Evolutionary conservation across 768 basidiomycete species (phyloP).

Genomic region (Auricularia sp.): DNA sequence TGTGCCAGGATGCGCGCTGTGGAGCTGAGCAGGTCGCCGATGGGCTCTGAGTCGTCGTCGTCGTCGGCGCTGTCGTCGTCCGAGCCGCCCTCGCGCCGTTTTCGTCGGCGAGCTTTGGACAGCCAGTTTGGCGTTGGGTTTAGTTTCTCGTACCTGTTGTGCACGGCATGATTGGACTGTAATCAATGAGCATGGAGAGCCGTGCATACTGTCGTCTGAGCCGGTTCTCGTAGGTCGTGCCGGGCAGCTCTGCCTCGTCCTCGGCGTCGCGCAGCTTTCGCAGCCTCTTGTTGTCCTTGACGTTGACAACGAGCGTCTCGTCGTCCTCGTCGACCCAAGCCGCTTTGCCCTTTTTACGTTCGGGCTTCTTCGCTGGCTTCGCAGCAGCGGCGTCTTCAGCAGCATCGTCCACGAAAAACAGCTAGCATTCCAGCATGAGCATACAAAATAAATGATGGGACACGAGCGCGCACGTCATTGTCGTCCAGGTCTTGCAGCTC

Average conservation of each 20-base stretch:
- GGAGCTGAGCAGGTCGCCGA: slow-evolving; percentile 45
- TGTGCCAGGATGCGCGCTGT: slow-evolving; percentile 46
- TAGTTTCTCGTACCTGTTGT: slow-evolving; percentile 51
- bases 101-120: slow-evolving; percentile 43
- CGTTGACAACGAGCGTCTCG: slow-evolving; percentile 45
- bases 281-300: slow-evolving; percentile 53
- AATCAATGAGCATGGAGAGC: background rate
- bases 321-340: slow-evolving; percentile 86
- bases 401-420: slow-evolving; percentile 69
- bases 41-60: slow-evolving; percentile 21
- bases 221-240: slow-evolving; percentile 79
- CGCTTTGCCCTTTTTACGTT: slow-evolving; percentile 32
- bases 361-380: slow-evolving; percentile 13
- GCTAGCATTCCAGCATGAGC: slow-evolving; percentile 28
- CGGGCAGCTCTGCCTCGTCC: slow-evolving; percentile 58
- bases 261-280: slow-evolving; percentile 76
- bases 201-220: slow-evolving; percentile 62
- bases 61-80: slow-evolving; percentile 20
- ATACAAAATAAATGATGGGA: too few relatives aligned
- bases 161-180: background rate
- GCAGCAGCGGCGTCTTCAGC: slow-evolving; percentile 23
- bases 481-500: slow-evolving; percentile 56
- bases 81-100: slow-evolving; percentile 9
- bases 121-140: slow-evolving; percentile 92
- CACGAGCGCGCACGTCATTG: slow-evolving; percentile 61